A percentile compares a stretch with the other conserved stretches of the same genome.
Conservation (phyloP, 202 grass and related monocot species). For the Brachypodium distachyon region DNA sequence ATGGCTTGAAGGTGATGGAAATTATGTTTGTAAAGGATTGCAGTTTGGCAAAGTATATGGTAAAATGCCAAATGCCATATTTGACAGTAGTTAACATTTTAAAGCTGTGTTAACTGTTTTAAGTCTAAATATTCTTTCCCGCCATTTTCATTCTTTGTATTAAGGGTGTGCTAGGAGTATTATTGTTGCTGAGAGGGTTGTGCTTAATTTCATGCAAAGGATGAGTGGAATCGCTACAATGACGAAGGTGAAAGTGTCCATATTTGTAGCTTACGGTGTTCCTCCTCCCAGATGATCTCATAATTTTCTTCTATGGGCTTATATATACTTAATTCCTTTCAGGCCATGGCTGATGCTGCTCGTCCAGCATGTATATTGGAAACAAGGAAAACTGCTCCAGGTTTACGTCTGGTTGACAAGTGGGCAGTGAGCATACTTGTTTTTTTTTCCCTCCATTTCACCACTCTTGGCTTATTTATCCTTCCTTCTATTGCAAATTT, state of each 20-base stretch:
- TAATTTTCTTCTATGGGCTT: not conserved
- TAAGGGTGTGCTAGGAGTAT: constrained; percentile 77
- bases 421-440: constrained; percentile 69
- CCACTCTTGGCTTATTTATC: not conserved
- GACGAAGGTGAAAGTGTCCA: constrained; percentile 52
- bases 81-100: not conserved
- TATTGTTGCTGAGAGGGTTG: constrained; percentile 85
- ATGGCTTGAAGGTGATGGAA: constrained; percentile 79
- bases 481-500: not conserved
- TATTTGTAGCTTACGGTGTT: not conserved
- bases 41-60: constrained; percentile 96
- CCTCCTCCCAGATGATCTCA: not conserved
- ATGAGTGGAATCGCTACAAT: constrained; percentile 97
- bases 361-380: constrained; percentile 81
- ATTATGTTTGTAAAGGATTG: constrained; percentile 55
- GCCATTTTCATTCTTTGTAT: not conserved
- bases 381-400: constrained; percentile 91
- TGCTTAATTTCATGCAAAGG: constrained; percentile 98
- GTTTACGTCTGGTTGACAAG: constrained; percentile 85
- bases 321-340: not conserved
- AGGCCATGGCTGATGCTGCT: constrained; percentile 91
- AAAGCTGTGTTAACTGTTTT: not conserved
- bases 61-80: constrained; percentile 18
- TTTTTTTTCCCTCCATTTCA: not conserved
- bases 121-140: not conserved